A percentile compares a stretch with the other conserved stretches of the same genome.
These are phyloP conservation scores for Scheffersomyces spartinae DNA, from an alignment of 805 yeast genomes.

Conservation along the genomic window DNA sequence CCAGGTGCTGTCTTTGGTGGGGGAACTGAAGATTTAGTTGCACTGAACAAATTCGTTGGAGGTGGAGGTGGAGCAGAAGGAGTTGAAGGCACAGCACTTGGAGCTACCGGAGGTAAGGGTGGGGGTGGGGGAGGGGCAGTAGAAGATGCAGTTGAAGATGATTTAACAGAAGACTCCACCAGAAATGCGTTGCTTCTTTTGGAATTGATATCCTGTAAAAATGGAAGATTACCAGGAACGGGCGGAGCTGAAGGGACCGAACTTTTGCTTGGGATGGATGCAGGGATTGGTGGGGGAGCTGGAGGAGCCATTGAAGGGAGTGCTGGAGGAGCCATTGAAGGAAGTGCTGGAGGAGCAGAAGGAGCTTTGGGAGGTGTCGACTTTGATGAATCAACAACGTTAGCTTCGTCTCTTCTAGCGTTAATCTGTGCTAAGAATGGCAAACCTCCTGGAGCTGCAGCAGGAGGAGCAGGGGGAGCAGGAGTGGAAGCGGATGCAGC, in stretches of 20 bases:
- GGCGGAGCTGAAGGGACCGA: slow-evolving; percentile 7
- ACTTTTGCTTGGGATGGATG: too few relatives aligned
- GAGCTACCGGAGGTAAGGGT: slow-evolving; percentile 2
- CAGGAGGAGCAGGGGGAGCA: slow-evolving; percentile 8
- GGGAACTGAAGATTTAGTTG: slow-evolving; percentile 5
- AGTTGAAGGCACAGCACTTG: slow-evolving; percentile 6
- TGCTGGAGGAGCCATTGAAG: slow-evolving; percentile 6
- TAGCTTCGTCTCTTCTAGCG: slow-evolving; percentile 30
- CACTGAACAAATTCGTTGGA: slow-evolving; percentile 3
- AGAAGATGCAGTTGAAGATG: slow-evolving; percentile 8
- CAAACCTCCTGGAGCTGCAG: slow-evolving; percentile 12
- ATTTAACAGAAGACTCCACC: slow-evolving; percentile 23
- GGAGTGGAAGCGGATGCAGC: slow-evolving; percentile 4
- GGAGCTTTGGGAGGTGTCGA: background rate
- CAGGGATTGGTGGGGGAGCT: slow-evolving; percentile 6
- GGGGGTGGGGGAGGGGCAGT: slow-evolving; percentile 6
- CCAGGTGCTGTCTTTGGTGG: slow-evolving; percentile 7
- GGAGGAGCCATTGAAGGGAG: slow-evolving; percentile 7
- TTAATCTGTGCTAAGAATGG: slow-evolving; percentile 53
- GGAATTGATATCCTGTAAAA: slow-evolving; percentile 45
- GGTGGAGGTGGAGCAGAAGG: slow-evolving; percentile 11
- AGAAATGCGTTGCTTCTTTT: slow-evolving; percentile 41
- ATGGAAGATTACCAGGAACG: slow-evolving; percentile 37
- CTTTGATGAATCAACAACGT: background rate
- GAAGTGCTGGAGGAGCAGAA: slow-evolving; percentile 3